Evolutionary conservation across 495 filamentous ascomycete species (phyloP).

Genomic region (Aspergillus homomorphus): DNA sequence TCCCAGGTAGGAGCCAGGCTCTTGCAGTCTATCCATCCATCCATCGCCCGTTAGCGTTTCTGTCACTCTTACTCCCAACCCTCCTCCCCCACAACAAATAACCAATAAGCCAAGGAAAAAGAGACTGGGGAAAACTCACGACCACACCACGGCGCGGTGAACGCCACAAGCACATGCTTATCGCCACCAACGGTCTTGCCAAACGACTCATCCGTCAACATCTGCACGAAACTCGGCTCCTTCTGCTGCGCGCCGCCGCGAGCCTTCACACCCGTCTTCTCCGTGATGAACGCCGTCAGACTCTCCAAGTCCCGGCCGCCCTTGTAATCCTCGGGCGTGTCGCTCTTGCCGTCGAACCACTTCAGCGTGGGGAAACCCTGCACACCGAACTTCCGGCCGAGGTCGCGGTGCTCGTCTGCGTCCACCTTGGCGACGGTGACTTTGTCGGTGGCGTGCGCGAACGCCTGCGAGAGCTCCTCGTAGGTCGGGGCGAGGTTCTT

Average conservation of each 20-base stretch:
- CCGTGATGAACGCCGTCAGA: constrained; percentile 72
- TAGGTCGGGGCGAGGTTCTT: constrained; percentile 93
- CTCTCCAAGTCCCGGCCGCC: constrained; percentile 86
- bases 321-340: constrained; percentile 80
- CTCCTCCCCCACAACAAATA: no score
- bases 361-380: constrained; percentile 97
- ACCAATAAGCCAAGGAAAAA: not conserved
- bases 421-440: constrained; percentile 94
- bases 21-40: constrained; percentile 95
- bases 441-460: constrained; percentile 72
- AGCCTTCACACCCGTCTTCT: constrained; percentile 82
- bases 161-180: constrained; percentile 91
- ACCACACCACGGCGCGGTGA: constrained; percentile 96
- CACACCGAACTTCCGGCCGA: constrained; percentile 82
- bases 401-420: constrained; percentile 78
- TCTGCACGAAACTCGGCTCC: constrained; percentile 68
- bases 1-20: constrained; percentile 89
- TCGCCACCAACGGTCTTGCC: constrained; percentile 73
- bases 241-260: constrained; percentile 60
- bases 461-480: constrained; percentile 80
- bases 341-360: constrained; percentile 96
- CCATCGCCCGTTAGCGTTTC: not conserved
- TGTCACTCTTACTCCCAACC: constrained; percentile 3
- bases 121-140: constrained; percentile 59
- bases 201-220: constrained; percentile 78